Evolutionary conservation across 2,329 filamentous ascomycete genomes (phyloP).

Genomic region (Basipetospora chlamydospora): DNA sequence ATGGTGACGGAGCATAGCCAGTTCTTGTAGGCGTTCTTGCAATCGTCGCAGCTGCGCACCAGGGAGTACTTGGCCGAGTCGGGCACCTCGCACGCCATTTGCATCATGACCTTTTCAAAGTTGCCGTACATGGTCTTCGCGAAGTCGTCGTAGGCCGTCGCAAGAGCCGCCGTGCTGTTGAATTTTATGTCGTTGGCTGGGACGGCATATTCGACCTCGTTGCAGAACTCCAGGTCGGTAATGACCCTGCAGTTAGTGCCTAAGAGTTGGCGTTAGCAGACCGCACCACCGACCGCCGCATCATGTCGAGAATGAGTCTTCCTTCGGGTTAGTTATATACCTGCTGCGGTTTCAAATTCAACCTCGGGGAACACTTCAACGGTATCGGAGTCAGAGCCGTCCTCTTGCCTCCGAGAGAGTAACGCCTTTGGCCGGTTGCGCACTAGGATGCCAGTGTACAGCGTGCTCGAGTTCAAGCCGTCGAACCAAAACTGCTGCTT

Average conservation of each 20-base stretch:
- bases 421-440: slow-evolving; percentile 38
- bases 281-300: too few species aligned
- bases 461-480: slow-evolving; percentile 55
- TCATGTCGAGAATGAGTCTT: too few species aligned
- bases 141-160: slow-evolving; percentile 62
- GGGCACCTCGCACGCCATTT: slow-evolving; percentile 71
- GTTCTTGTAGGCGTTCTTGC: slow-evolving; percentile 67
- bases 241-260: slow-evolving; percentile 76
- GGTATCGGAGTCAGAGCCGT: slow-evolving; percentile 38
- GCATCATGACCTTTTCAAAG: slow-evolving; percentile 69
- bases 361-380: slow-evolving; percentile 59
- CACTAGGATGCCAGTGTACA: slow-evolving; percentile 61
- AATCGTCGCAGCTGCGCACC: slow-evolving; percentile 60
- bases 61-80: slow-evolving; percentile 68
- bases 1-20: slow-evolving; percentile 94
- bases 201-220: slow-evolving; percentile 79
- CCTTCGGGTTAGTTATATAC: too few species aligned
- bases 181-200: slow-evolving; percentile 59
- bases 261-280: slow-evolving; percentile 13
- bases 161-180: slow-evolving; percentile 45
- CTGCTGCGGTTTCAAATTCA: slow-evolving; percentile 62
- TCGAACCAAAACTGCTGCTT: slow-evolving; percentile 82
- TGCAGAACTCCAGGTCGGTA: slow-evolving; percentile 78
- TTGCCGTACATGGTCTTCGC: slow-evolving; percentile 55
- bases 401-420: slow-evolving; percentile 21